phyloP scores from a whole-genome alignment of 129 eudicot species.

The Helianthus annuus region DNA sequence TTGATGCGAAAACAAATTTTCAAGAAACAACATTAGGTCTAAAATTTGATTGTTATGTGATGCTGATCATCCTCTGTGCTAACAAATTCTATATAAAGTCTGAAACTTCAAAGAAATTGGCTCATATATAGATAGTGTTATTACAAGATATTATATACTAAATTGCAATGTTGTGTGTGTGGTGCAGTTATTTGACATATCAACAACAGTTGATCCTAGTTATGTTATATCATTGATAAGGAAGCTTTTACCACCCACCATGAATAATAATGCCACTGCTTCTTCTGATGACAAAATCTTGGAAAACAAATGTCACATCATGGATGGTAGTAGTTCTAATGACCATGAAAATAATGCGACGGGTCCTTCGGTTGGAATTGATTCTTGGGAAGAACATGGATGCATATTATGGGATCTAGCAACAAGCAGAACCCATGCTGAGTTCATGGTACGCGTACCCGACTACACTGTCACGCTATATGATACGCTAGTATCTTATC shows the following conservation, averaged over 20 bases:
- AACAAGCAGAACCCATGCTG: slow-evolving; percentile 78
- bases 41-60: slow-evolving; percentile 1
- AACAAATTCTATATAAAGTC: background rate
- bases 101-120: background rate
- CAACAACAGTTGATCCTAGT: slow-evolving; percentile 92
- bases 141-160: background rate
- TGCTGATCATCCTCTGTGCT: background rate
- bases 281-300: slow-evolving; percentile 1
- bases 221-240: slow-evolving; percentile 85
- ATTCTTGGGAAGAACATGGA: slow-evolving; percentile 89
- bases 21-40: background rate
- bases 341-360: slow-evolving; percentile 19
- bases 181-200: slow-evolving; percentile 76
- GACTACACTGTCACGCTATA: background rate
- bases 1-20: background rate
- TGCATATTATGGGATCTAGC: slow-evolving; percentile 96
- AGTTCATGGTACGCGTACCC: slow-evolving; percentile 59
- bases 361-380: slow-evolving; percentile 43
- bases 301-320: slow-evolving; percentile 40
- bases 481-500: background rate
- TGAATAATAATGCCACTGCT: too few species aligned
- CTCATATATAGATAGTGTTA: background rate
- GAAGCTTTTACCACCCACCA: slow-evolving; percentile 70
- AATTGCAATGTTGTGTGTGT: slow-evolving; percentile 16
- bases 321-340: slow-evolving; percentile 32